Percentiles rank a stretch among this genome's conserved stretches.
These are phyloP conservation scores for Nemania sp. DNA, from an alignment of 2,329 filamentous ascomycete species.

Conservation along the genomic window DNA sequence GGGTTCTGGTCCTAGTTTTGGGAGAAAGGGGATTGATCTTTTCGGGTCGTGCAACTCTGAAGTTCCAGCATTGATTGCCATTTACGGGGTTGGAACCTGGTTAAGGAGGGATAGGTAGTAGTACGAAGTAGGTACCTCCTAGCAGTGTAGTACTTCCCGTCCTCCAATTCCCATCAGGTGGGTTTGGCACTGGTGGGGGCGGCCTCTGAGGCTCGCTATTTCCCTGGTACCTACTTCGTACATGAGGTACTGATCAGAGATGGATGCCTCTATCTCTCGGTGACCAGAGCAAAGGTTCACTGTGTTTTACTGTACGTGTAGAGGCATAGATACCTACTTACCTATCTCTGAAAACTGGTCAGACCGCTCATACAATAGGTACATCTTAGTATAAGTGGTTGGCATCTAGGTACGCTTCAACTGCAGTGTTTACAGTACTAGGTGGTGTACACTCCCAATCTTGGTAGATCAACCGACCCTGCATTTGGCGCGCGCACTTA, in stretches of 20 bases:
- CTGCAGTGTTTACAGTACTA: no score
- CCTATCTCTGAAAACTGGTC: neutral
- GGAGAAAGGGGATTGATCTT: constrained; percentile 17
- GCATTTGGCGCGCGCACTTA: constrained; percentile 32
- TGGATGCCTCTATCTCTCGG: no score
- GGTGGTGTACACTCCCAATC: neutral
- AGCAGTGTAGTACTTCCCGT: no score
- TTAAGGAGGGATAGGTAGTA: constrained; percentile 13
- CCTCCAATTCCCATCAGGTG: constrained; percentile 18
- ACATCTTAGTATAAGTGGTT: no score
- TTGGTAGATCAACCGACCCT: constrained; percentile 28
- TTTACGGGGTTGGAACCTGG: constrained; percentile 33
- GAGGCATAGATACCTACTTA: neutral
- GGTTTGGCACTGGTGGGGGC: constrained; percentile 24
- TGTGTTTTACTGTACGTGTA: no score
- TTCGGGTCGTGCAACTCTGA: constrained; percentile 14
- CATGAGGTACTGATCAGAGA: no score
- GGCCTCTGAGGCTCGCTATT: constrained; percentile 1
- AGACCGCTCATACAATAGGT: no score
- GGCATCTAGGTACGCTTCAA: no score
- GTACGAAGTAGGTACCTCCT: constrained; percentile 1
- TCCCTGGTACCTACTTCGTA: no score
- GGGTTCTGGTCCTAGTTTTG: neutral
- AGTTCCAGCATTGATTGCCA: constrained; percentile 28
- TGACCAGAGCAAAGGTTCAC: no score